Percentiles rank a stretch among this genome's conserved stretches.
These are phyloP conservation scores for Suillus plorans DNA, from an alignment of 768 basidiomycete genomes.

Conservation along the genomic window DNA sequence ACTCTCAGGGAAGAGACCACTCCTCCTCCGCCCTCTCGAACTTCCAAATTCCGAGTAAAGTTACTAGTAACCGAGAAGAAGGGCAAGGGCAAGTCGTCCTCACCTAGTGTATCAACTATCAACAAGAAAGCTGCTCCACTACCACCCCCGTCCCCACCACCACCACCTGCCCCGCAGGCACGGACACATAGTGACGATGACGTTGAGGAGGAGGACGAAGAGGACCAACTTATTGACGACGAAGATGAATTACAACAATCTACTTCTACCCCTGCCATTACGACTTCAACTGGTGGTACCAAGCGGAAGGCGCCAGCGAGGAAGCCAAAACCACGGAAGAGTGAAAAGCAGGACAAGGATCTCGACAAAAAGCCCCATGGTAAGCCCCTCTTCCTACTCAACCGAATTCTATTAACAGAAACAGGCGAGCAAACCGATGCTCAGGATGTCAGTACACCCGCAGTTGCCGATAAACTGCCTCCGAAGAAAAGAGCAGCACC, in stretches of 20 bases:
- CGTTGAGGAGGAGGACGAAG: constrained; percentile 64
- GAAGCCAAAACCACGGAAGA: constrained; percentile 56
- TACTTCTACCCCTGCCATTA: constrained; percentile 26
- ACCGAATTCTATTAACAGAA: constrained; percentile 22
- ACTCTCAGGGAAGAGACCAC: constrained; percentile 71
- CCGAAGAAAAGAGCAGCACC: constrained; percentile 50
- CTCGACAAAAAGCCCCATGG: constrained; percentile 45
- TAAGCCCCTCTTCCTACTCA: constrained; percentile 26
- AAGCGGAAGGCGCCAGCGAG: constrained; percentile 49
- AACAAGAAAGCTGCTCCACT: constrained; percentile 20
- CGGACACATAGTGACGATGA: constrained; percentile 43
- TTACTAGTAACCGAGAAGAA: constrained; percentile 47
- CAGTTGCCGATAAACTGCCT: constrained; percentile 35
- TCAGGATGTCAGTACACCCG: constrained; percentile 15
- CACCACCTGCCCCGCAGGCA: constrained; percentile 18
- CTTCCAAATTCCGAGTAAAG: constrained; percentile 49
- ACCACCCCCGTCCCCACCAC: not conserved
- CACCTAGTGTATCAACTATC: constrained; percentile 24
- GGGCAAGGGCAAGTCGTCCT: constrained; percentile 34
- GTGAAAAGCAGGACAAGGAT: constrained; percentile 44
- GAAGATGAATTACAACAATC: constrained; percentile 41
- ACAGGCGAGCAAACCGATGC: constrained; percentile 23
- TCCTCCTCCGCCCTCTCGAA: constrained; percentile 60
- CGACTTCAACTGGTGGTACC: constrained; percentile 35
- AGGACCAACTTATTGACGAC: constrained; percentile 82